Evolutionary conservation across 1,139 yeast species (phyloP).

Genomic region (Yamadazyma dushanensis): DNA sequence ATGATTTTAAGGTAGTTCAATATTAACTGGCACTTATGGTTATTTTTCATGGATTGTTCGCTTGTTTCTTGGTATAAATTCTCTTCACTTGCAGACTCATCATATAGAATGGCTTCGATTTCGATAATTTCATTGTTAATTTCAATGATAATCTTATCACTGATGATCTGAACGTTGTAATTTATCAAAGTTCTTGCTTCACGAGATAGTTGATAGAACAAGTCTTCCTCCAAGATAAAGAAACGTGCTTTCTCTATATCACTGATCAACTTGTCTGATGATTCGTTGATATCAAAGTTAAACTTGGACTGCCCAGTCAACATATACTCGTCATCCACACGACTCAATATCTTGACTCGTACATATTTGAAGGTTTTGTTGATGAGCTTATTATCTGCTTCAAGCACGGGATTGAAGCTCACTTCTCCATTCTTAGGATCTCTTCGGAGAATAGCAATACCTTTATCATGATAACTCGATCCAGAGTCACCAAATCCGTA

Average conservation of each 20-base stretch:
- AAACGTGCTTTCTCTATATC: conserved; percentile 63
- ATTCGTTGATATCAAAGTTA: conserved; percentile 24
- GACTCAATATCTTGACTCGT: conserved; percentile 53
- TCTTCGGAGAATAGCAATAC: conserved; percentile 64
- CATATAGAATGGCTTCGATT: conserved; percentile 59
- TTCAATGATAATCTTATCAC: conserved; percentile 67
- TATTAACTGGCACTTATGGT: conserved; percentile 53
- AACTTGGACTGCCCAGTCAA: conserved; percentile 49
- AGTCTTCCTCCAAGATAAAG: conserved; percentile 83
- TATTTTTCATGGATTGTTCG: conserved; percentile 31
- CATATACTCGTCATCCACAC: conserved; percentile 52
- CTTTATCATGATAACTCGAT: conserved; percentile 69
- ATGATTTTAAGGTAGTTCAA: conserved; percentile 55
- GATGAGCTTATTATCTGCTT: conserved; percentile 20
- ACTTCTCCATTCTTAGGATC: conserved; percentile 35
- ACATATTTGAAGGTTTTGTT: conserved; percentile 42
- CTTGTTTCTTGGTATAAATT: conserved; percentile 35
- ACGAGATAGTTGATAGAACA: conserved; percentile 65
- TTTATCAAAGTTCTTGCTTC: conserved; percentile 77
- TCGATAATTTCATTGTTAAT: conserved; percentile 68
- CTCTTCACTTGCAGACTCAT: conserved; percentile 43
- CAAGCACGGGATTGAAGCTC: conserved; percentile 31
- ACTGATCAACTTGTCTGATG: conserved; percentile 42
- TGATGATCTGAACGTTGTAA: conserved; percentile 67
- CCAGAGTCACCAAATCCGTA: conserved; percentile 94